These are phyloP conservation scores for Ogataea saltuana DNA, from an alignment of 805 yeast genomes.

Conservation along the genomic window DNA sequence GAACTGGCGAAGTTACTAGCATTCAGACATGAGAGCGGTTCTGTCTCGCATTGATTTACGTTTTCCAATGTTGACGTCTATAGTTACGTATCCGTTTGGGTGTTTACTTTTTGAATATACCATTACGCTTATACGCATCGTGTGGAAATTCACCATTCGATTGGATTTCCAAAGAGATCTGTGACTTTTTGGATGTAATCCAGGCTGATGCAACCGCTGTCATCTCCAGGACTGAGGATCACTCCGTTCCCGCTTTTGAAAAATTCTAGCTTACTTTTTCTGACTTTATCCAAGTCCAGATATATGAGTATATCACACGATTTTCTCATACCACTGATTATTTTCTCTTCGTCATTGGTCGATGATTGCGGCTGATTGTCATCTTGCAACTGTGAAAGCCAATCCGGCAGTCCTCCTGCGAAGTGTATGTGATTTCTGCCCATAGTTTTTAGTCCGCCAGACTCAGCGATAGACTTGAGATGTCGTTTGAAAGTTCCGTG, in stretches of 20 bases:
- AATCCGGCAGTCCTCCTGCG: constrained; percentile 56
- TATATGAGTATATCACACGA: constrained; percentile 59
- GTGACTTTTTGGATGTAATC: constrained; percentile 42
- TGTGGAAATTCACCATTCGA: constrained; percentile 2
- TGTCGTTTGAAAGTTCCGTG: constrained; percentile 75
- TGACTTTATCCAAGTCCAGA: constrained; percentile 53
- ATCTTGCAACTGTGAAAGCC: constrained; percentile 8
- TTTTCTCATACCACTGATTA: constrained; percentile 75
- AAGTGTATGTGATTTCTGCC: constrained; percentile 83
- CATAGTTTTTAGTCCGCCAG: constrained; percentile 68
- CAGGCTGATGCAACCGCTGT: constrained; percentile 49
- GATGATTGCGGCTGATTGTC: too few species aligned
- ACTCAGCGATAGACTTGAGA: constrained; percentile 46
- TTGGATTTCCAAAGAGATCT: constrained; percentile 22
- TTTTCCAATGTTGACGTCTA: too few species aligned
- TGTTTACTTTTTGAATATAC: not conserved
- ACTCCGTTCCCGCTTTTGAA: constrained; percentile 75
- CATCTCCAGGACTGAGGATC: constrained; percentile 63
- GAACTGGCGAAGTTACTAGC: constrained; percentile 60
- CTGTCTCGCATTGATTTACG: constrained; percentile 12
- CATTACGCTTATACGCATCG: constrained; percentile 7
- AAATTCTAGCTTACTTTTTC: constrained; percentile 48
- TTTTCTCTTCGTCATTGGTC: constrained; percentile 30
- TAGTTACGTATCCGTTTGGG: not conserved
- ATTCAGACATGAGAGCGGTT: constrained; percentile 25